Conservation (phyloP, 345 rosid genomes). For the Dimocarpus longan region DNA sequence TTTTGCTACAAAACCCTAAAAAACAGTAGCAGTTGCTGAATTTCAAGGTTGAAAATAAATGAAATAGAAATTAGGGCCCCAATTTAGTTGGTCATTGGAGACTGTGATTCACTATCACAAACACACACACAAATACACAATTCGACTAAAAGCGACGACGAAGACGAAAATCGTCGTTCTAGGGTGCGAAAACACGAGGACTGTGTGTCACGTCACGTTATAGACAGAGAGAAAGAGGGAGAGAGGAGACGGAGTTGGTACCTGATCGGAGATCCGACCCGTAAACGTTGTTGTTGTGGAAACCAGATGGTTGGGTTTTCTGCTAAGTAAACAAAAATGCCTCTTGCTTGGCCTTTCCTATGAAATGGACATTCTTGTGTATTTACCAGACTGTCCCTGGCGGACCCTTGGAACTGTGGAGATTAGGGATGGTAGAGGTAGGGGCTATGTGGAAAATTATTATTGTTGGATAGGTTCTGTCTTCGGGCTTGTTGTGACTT, state of each 20-base stretch:
- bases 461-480: too few relatives aligned
- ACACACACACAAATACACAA: background rate
- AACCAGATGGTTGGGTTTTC: background rate
- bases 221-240: background rate
- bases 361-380: background rate
- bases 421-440: background rate
- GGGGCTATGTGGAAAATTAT: background rate
- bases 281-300: background rate
- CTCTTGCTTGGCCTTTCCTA: background rate
- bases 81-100: background rate
- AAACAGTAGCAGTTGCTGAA: background rate
- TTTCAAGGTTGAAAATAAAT: background rate
- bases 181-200: background rate
- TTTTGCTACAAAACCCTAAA: background rate
- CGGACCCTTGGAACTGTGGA: too few relatives aligned
- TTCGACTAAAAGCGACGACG: background rate
- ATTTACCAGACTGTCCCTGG: background rate
- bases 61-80: slow-evolving; percentile 9
- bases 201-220: background rate
- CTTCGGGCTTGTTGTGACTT: too few relatives aligned
- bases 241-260: background rate
- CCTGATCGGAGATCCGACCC: slow-evolving; percentile 19
- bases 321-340: too few relatives aligned
- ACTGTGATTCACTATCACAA: background rate
- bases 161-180: background rate